Conservation (phyloP, 2,329 filamentous ascomycete species). For the Microsporum ferrugineum region DNA sequence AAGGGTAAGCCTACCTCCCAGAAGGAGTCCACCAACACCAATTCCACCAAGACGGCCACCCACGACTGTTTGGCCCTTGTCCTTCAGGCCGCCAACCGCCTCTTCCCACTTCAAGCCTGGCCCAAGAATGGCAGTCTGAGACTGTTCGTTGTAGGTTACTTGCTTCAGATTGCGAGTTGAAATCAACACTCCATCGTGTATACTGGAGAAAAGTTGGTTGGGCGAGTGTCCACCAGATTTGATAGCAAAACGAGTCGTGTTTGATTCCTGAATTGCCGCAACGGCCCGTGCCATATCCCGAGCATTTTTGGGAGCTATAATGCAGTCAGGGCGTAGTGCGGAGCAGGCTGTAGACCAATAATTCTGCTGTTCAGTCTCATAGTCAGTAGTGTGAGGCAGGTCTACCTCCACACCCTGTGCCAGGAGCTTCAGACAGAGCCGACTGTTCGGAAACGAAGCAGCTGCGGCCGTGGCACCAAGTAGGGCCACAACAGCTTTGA, state of each 20-base stretch:
- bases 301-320: constrained; percentile 38
- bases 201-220: constrained; percentile 37
- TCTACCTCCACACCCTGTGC: constrained; percentile 2
- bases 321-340: constrained; percentile 31
- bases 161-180: constrained; percentile 36
- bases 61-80: constrained; percentile 26
- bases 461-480: not conserved
- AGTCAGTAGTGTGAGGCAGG: not conserved
- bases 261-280: constrained; percentile 37
- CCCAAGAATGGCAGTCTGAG: constrained; percentile 31
- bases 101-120: constrained; percentile 29
- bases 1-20: constrained; percentile 28
- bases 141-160: constrained; percentile 25
- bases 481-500: not conserved
- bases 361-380: constrained; percentile 6
- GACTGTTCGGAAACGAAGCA: not conserved
- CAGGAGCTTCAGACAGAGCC: constrained; percentile 2
- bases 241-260: constrained; percentile 42
- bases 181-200: constrained; percentile 35
- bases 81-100: constrained; percentile 23
- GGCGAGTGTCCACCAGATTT: constrained; percentile 41
- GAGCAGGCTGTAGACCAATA: constrained; percentile 7
- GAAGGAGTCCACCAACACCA: constrained; percentile 38
- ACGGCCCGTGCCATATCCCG: constrained; percentile 45
- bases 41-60: constrained; percentile 40